Evolutionary conservation across 1,139 yeast species (phyloP), one percentile per base, ranked within the genome.

Genomic region (Blastobotrys malaysiensis): DNA sequence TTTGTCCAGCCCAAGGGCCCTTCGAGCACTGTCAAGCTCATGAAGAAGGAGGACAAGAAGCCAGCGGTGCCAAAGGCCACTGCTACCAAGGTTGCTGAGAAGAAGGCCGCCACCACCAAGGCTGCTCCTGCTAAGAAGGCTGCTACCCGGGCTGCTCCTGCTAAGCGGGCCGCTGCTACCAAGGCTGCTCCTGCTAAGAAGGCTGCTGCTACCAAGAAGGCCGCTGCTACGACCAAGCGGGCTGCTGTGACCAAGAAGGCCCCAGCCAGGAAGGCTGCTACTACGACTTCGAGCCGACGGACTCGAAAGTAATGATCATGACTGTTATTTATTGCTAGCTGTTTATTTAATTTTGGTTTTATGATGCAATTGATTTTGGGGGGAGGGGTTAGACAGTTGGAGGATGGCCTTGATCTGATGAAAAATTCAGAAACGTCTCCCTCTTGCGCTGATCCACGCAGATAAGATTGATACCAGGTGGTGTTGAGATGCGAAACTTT

Each of bases 1-100:
- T 86, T 90, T 65, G 71, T 80, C 50, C 96, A 88, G 73, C 96
- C 96, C 68, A 89, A 88, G 76, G 97, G 96, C n/a, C 83, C 89
- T 18, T 81, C 88, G 26, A 90, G 90, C 48, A 86, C 89, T 27
- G 82, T 84, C 61, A 84, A 84, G 72, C 71, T 83, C 61, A 77
- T 75, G 65, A 81, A 81, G 76, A 70, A 71, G 60, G 69, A 69
- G 52, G 62, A 68, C 60, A 64, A 64, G 59, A 63, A 59, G 57
- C 59, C 63, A 26, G 57, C 54, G 14, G 52, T 54, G 48, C 54
- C 53, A 6, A 61, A 61, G 58, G 54, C 56, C 48, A 50, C 61
- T 6, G 60, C 59, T 27, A 52, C 51, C 21, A 54, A 55, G 14
- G 56, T 61, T 13, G 56, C 61, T 18, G 61, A 60, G 54, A 62